Base-by-base conservation (phyloP, 768 basidiomycete genomes). In the Vararia minispora region DNA sequence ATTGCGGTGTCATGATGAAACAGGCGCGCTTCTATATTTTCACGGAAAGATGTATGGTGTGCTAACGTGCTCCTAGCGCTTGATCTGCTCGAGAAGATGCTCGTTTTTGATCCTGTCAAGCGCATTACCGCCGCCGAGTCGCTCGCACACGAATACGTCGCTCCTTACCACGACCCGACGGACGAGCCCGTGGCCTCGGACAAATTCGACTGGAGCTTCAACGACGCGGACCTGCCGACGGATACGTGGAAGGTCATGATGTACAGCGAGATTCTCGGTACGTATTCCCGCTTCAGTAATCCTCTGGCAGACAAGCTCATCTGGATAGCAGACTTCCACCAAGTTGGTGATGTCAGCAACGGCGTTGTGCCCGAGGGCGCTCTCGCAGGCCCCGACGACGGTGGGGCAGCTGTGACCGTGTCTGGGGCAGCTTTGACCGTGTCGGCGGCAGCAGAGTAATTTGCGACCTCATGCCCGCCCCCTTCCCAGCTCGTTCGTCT, bases 231-330 rank as follows among this genome's bases (percentile, higher is more conserved):
- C 58, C 69, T 99, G 31, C 95, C 95, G 0, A 86, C 98, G 9
- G 95, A 99, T 53, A 94, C 89, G 1, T 99, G 95, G 95, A 98
- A 97, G 64, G 94, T 95, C 55, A 99, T 99, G 95, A 99, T 99
- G 94, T 98, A 98, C 68, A 85, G 81, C 52, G 94, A 99, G 62
- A 98, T 97, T 47, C 68, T 97, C 10, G 90, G 91, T 90, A 52
- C 45, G 80, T 61, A 4, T 18, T 13, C 18, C 11, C 30, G 29
- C 28, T 13, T 27, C n/a, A 26, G 21, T 13, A 22, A 12, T 35
- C 12, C 17, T 25, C 14, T 14, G 18, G 11, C 20, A 4, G 16
- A 12, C 18, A 9, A 14, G 26, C 13, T 40, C 23, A 5, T 14
- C 10, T 30, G 17, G 6, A 20, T 16, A 39, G 28, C 39, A 87